These are phyloP conservation scores for Persicaria maculosa DNA, from an alignment of 148 eudicot species.

Conservation along the genomic window DNA sequence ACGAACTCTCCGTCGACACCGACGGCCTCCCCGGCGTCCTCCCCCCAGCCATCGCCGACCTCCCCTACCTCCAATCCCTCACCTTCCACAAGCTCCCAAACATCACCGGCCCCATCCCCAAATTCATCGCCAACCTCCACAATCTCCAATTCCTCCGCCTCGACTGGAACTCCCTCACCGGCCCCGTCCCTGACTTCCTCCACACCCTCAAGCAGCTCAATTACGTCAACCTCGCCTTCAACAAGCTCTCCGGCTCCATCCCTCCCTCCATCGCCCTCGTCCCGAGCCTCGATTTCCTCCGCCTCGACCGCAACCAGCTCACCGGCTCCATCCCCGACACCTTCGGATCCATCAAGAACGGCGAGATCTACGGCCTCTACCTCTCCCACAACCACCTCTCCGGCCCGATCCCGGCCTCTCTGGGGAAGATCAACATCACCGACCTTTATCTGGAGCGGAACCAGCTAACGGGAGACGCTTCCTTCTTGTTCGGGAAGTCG, in stretches of 20 bases:
- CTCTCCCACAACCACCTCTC: conserved; percentile 30
- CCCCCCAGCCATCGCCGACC: conserved; percentile 18
- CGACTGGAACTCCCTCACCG: conserved; percentile 24
- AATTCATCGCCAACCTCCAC: conserved; percentile 22
- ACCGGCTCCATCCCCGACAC: conserved; percentile 33
- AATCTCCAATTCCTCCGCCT: conserved; percentile 18
- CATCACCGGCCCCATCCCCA: conserved; percentile 29
- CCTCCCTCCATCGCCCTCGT: conserved; percentile 7
- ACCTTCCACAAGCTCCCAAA: conserved; percentile 24
- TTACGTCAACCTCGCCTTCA: conserved; percentile 9
- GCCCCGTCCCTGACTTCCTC: conserved; percentile 27
- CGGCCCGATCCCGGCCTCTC: conserved; percentile 27
- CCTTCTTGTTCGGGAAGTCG: conserved; percentile 29
- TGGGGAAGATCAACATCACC: conserved; percentile 16
- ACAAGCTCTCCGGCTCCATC: conserved; percentile 18
- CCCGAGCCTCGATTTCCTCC: neutral
- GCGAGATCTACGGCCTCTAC: neutral
- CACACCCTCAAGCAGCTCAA: conserved; percentile 20
- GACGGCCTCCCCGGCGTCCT: conserved; percentile 10
- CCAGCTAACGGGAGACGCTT: conserved; percentile 31
- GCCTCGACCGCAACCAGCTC: conserved; percentile 13
- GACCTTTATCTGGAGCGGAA: conserved; percentile 22
- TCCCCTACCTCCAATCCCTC: conserved; percentile 27
- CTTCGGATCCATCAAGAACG: conserved; percentile 17
- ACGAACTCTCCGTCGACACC: conserved; percentile 1